A percentile compares a stretch with the other conserved stretches of the same genome.
Conservation (phyloP, 768 basidiomycete species). For the Tubosaeta sp. region DNA sequence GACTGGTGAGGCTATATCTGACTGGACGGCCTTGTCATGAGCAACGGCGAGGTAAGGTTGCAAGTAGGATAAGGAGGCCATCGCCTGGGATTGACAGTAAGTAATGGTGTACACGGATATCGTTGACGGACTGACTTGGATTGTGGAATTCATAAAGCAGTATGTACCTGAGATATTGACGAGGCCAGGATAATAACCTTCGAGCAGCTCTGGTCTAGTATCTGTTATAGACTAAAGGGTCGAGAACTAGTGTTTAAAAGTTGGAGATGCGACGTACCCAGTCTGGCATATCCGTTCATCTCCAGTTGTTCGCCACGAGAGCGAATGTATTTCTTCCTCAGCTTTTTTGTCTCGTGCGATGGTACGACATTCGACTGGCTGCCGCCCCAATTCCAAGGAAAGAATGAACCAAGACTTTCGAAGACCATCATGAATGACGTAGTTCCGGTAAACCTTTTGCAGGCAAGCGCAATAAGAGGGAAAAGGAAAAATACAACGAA, state of each 20-base stretch:
- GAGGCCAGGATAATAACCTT: slow-evolving; percentile 78
- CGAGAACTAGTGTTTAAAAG: background rate
- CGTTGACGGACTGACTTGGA: slow-evolving; percentile 55
- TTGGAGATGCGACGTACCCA: slow-evolving; percentile 22
- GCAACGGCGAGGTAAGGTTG: slow-evolving; percentile 75
- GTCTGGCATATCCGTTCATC: slow-evolving; percentile 32
- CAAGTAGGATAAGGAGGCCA: slow-evolving; percentile 83
- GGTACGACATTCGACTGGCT: slow-evolving; percentile 19
- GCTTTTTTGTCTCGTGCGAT: slow-evolving; percentile 38
- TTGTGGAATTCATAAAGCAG: slow-evolving; percentile 96
- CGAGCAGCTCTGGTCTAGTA: slow-evolving; percentile 19
- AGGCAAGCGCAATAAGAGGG: slow-evolving; percentile 32
- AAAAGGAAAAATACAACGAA: slow-evolving; percentile 48
- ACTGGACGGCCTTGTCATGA: slow-evolving; percentile 68
- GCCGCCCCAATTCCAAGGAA: slow-evolving; percentile 65
- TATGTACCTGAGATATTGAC: slow-evolving; percentile 95
- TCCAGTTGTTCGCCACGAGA: slow-evolving; percentile 56
- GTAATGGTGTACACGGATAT: slow-evolving; percentile 5
- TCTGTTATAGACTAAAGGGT: slow-evolving; percentile 12
- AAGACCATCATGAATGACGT: slow-evolving; percentile 47
- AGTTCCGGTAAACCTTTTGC: slow-evolving; percentile 26
- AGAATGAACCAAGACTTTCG: slow-evolving; percentile 47
- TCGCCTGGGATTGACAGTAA: slow-evolving; percentile 50
- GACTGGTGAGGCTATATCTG: slow-evolving; percentile 83
- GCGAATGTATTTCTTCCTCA: slow-evolving; percentile 46